Conservation (phyloP, 2,329 filamentous ascomycete genomes). For the Fusarium sp. region DNA sequence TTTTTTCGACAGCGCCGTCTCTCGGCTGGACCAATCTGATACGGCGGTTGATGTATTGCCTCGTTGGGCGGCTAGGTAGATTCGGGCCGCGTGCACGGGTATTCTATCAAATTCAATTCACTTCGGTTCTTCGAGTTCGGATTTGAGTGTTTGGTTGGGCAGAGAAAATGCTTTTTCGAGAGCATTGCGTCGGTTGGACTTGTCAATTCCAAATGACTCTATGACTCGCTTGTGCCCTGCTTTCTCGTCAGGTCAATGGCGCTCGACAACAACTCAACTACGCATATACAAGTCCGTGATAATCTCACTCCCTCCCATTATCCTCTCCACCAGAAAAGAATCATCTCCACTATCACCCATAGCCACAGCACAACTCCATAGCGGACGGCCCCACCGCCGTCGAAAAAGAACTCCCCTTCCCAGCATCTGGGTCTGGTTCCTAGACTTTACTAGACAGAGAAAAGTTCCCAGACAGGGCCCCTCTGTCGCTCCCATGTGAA, state of each 20-base stretch:
- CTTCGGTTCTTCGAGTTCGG: constrained; percentile 14
- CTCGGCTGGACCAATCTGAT: constrained; percentile 33
- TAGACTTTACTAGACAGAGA: constrained; percentile 39
- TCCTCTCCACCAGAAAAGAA: constrained; percentile 22
- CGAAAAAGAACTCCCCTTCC: constrained; percentile 2
- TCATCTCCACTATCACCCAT: constrained; percentile 28
- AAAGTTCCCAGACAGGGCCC: constrained; percentile 1
- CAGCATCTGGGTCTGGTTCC: constrained; percentile 35
- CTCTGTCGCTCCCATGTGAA: constrained; percentile 40
- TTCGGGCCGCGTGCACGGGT: constrained; percentile 47
- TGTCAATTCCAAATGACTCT: neutral
- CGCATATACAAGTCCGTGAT: constrained; percentile 37
- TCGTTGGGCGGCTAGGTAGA: constrained; percentile 41
- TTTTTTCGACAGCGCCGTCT: constrained; percentile 18
- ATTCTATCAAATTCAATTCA: constrained; percentile 30
- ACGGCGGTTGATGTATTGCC: constrained; percentile 9
- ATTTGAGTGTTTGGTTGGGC: neutral
- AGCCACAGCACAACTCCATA: constrained; percentile 39
- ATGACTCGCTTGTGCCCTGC: neutral
- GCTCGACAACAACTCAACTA: constrained; percentile 7
- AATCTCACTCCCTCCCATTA: constrained; percentile 45
- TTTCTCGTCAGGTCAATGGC: constrained; percentile 4
- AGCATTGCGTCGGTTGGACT: neutral
- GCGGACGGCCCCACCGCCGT: constrained; percentile 44
- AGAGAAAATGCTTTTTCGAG: neutral